Conservation (phyloP, 2,329 filamentous ascomycete genomes). For the Helminthosporium solani region DNA sequence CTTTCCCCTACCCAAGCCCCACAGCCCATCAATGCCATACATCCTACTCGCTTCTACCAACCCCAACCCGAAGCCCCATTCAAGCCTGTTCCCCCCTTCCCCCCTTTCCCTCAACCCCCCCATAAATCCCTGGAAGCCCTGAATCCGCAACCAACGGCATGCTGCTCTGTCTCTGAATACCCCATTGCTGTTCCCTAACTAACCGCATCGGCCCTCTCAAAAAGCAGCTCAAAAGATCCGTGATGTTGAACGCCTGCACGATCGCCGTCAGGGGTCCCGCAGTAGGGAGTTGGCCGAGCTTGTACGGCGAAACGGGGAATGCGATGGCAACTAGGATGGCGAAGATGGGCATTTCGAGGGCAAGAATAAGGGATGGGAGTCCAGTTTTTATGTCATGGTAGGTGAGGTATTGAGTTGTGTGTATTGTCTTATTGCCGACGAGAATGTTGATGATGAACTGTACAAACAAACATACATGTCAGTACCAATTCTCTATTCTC, state of each 20-base stretch:
- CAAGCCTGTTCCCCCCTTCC: no score
- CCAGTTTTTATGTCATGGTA: slow-evolving; percentile 31
- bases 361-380: slow-evolving; percentile 30
- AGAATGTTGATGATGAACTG: slow-evolving; percentile 36
- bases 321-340: slow-evolving; percentile 27
- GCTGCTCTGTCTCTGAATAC: slow-evolving; percentile 22
- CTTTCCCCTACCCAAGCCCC: no score
- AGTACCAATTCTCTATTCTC: no score
- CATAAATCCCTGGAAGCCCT: no score
- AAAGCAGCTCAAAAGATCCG: slow-evolving; percentile 29
- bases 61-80: no score
- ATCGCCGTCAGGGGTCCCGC: slow-evolving; percentile 23
- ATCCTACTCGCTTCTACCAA: no score
- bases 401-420: slow-evolving; percentile 28
- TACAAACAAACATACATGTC: no score
- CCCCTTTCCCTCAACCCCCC: no score
- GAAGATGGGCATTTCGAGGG: slow-evolving; percentile 38
- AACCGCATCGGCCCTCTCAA: slow-evolving; percentile 34
- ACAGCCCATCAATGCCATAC: no score
- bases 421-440: slow-evolving; percentile 20
- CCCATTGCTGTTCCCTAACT: slow-evolving; percentile 28
- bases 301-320: slow-evolving; percentile 23
- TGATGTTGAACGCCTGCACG: slow-evolving; percentile 30
- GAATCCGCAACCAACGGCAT: slow-evolving; percentile 9
- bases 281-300: slow-evolving; percentile 10